A percentile compares a stretch with the other conserved stretches of the same genome.
These are phyloP conservation scores for Heliosperma pusillum DNA, from an alignment of 148 eudicot genomes.

Conservation along the genomic window DNA sequence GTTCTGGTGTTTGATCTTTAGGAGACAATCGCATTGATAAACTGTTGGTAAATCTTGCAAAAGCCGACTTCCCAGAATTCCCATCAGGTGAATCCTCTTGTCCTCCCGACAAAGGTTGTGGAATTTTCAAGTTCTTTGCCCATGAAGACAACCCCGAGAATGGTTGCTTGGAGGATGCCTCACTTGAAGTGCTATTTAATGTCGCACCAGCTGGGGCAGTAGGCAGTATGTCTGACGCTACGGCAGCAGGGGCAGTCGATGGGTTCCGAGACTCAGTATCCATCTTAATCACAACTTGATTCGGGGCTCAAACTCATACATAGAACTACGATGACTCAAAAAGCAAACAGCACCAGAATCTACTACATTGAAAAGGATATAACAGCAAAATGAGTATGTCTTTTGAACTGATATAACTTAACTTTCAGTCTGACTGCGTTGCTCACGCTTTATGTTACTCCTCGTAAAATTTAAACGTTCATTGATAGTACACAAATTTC, in stretches of 20 bases:
- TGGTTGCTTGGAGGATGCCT: conserved; percentile 50
- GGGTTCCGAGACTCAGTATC: conserved; percentile 48
- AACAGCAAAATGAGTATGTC: too few relatives aligned
- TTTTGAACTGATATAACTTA: background rate
- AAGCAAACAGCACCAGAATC: too few relatives aligned
- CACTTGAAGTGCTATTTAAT: conserved; percentile 32
- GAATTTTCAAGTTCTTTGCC: conserved; percentile 74
- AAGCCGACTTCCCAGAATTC: conserved; percentile 60
- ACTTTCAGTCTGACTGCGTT: background rate
- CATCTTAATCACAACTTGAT: conserved; percentile 36
- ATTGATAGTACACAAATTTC: background rate
- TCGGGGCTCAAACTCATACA: conserved; percentile 18
- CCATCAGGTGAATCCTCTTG: conserved; percentile 58
- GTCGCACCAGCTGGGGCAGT: conserved; percentile 32
- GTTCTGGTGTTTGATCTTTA: conserved; percentile 55
- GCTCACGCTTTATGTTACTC: background rate
- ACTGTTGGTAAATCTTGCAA: conserved; percentile 79
- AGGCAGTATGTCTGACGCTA: conserved; percentile 33
- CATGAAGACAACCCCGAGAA: conserved; percentile 66
- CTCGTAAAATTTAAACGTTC: background rate
- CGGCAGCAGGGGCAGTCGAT: conserved; percentile 30
- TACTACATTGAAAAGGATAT: too few relatives aligned
- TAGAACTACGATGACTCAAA: too few relatives aligned
- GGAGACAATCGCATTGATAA: conserved; percentile 71
- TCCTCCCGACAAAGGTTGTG: conserved; percentile 49